phyloP scores from a whole-genome alignment of 2,329 filamentous ascomycete genomes.

The Nakataea oryzae region DNA sequence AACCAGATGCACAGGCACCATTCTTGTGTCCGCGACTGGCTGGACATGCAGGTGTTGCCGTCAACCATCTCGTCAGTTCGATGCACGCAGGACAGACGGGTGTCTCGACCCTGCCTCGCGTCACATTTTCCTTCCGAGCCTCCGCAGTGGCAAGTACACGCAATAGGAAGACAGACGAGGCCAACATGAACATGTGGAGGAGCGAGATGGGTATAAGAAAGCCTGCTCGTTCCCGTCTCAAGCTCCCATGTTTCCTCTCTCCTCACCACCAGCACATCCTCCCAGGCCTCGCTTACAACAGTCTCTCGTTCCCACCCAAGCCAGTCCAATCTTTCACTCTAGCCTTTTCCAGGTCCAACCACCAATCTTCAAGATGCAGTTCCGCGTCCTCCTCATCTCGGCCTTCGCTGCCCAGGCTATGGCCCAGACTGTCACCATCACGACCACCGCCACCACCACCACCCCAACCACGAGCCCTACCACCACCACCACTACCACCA shows the following conservation, averaged over 20 bases:
- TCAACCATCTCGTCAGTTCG: background rate
- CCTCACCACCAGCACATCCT: background rate
- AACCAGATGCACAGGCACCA: background rate
- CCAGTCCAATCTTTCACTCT: background rate
- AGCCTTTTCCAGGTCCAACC: background rate
- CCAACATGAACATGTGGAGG: background rate
- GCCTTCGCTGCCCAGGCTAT: background rate
- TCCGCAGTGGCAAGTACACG: background rate
- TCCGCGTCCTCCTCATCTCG: background rate
- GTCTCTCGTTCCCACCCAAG: background rate
- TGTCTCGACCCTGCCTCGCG: background rate
- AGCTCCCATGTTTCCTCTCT: background rate
- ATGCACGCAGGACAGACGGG: background rate
- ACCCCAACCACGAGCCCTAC: background rate
- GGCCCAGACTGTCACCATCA: background rate
- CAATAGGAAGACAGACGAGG: background rate
- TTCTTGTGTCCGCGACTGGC: background rate
- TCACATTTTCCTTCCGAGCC: background rate
- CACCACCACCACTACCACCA: background rate
- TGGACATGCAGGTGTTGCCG: no score
- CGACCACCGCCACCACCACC: background rate
- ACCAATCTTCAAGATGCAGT: background rate
- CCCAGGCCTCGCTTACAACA: background rate
- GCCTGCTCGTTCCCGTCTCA: background rate
- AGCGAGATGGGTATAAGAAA: background rate